These are phyloP conservation scores for Boletus barrowsii DNA, from an alignment of 768 basidiomycete genomes.

Conservation along the genomic window DNA sequence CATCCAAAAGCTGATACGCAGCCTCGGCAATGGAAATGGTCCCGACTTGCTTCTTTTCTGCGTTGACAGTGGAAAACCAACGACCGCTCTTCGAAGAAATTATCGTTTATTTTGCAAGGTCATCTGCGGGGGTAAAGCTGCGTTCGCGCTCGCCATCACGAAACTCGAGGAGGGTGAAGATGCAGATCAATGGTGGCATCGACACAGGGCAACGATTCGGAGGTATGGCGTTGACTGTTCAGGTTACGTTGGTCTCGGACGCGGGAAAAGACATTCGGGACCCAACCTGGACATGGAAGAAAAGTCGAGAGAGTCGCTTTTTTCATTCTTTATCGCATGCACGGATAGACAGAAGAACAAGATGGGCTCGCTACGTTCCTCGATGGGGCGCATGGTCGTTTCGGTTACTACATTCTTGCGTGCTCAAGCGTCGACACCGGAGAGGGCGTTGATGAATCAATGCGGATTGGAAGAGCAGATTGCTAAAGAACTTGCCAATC, in stretches of 20 bases:
- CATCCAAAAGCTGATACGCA: constrained; percentile 30
- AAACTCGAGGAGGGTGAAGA: constrained; percentile 25
- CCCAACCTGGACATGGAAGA: constrained; percentile 21
- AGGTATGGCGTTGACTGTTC: constrained; percentile 16
- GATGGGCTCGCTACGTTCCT: constrained; percentile 4
- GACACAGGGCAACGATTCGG: constrained; percentile 17
- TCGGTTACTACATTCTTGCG: constrained; percentile 8
- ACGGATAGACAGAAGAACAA: constrained; percentile 9
- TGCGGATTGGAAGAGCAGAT: constrained; percentile 19
- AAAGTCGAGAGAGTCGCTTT: constrained; percentile 24
- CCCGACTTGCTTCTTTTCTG: constrained; percentile 32
- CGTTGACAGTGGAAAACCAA: constrained; percentile 27
- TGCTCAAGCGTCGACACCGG: constrained; percentile 6
- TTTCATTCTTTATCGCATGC: constrained; percentile 15
- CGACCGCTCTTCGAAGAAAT: constrained; percentile 22
- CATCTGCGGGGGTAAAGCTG: constrained; percentile 25
- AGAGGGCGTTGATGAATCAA: constrained; percentile 15
- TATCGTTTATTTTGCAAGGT: constrained; percentile 27
- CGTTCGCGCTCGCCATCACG: constrained; percentile 30
- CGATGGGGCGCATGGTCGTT: constrained; percentile 5
- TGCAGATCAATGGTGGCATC: constrained; percentile 36
- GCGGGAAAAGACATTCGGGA: constrained; percentile 19
- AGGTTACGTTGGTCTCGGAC: constrained; percentile 35
- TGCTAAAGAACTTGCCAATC: constrained; percentile 18
- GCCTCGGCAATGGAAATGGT: constrained; percentile 27